Percentiles rank a stretch among this genome's conserved stretches.
phyloP scores from a whole-genome alignment of 768 basidiomycete genomes.

The Tephrocybe sp. region DNA sequence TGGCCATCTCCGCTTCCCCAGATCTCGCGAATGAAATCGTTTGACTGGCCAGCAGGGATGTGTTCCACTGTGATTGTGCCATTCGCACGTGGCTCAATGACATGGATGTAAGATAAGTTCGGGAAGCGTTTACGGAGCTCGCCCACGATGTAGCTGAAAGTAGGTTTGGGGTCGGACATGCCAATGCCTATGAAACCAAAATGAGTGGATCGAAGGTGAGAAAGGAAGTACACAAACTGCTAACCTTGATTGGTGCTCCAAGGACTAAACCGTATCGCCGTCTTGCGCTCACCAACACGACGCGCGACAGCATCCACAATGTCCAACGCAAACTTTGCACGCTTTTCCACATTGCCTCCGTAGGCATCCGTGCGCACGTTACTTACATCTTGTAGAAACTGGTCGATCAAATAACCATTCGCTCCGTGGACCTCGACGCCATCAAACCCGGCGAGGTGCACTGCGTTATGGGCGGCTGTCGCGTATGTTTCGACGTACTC shows the following conservation, averaged over 20 bases:
- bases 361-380: constrained; percentile 65
- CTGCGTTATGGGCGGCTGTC: constrained; percentile 53
- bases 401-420: constrained; percentile 53
- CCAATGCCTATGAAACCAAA: constrained; percentile 31
- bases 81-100: constrained; percentile 33
- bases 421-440: constrained; percentile 51
- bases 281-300: constrained; percentile 52
- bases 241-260: constrained; percentile 45
- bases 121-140: constrained; percentile 34
- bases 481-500: constrained; percentile 50
- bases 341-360: constrained; percentile 63
- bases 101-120: constrained; percentile 45
- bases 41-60: constrained; percentile 17
- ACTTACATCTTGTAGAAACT: constrained; percentile 55
- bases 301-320: constrained; percentile 49
- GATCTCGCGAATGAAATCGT: constrained; percentile 36
- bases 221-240: neutral
- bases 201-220: neutral
- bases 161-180: constrained; percentile 39
- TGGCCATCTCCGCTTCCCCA: constrained; percentile 26
- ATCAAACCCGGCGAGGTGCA: constrained; percentile 63
- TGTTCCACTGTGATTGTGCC: constrained; percentile 7
- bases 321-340: constrained; percentile 56
- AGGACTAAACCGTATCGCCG: constrained; percentile 56
- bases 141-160: constrained; percentile 32